Base-by-base conservation (phyloP, 2,329 filamentous ascomycete species). In the Pestalotiopsis sp. region DNA sequence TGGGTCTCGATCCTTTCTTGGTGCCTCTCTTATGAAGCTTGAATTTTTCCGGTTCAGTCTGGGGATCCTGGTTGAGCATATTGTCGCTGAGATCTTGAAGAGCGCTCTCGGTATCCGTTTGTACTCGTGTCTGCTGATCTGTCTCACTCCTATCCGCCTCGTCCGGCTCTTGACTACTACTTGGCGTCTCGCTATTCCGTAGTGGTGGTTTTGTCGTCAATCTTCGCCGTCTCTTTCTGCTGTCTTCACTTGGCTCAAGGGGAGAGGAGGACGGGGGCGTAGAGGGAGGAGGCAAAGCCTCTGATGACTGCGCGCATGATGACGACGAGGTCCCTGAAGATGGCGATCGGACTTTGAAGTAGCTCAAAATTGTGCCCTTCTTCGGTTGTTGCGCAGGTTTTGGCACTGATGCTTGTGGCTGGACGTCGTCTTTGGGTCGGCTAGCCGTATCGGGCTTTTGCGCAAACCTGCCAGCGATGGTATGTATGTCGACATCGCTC, bases 221-320 rank as follows among this genome's bases (percentile, higher is more conserved):
- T 56, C 79, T 76, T 65, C 80, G 74, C 6, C 74, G 74, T 64
- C 75, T 78, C 69, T 74, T 77, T 25, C 67, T 74, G 67, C 56
- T 69, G 0, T 57, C 52, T 38, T 68, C 23, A 25, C 61, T 41
- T 6, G 52, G 17, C 38, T 52, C 45, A 52, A n/a, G 17, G 1
- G 72, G 76, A 56, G 75, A 78, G 41, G 76, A 79, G 13, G 75
- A 80, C 69, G 75, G 79, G 45, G 75, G 79, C 41, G 77, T 79
- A 67, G 69, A 76, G 38, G 67, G 73, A n/a, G 68, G 69, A 17
- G 68, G 67, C 6, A 45, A 66, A 20, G 64, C 20, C 3, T 73
- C 71, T 3, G 73, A 75, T 12, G 66, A 66, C 5, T 71, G 70
- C 7, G 73, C 72, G 4, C 73, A 74, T 20, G 60, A 38, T 39